These are phyloP conservation scores for Metschnikowia noctiluminum DNA, from an alignment of 805 yeast genomes.

Conservation along the genomic window DNA sequence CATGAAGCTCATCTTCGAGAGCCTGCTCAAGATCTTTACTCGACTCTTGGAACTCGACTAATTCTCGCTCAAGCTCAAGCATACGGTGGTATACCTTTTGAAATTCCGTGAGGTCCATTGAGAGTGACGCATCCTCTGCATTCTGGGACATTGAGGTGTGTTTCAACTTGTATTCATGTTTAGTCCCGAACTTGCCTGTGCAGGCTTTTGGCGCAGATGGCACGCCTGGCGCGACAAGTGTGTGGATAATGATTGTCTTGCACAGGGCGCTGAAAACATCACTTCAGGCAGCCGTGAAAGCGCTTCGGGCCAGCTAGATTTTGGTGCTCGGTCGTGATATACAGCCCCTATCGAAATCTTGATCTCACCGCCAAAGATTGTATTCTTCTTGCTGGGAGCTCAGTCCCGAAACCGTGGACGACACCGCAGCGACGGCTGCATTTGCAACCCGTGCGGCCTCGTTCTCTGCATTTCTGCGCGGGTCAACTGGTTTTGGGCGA, in stretches of 20 bases:
- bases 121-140: not conserved
- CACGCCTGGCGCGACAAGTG: not conserved
- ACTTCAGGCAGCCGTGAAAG: not conserved
- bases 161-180: conserved; percentile 7
- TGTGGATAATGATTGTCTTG: not conserved
- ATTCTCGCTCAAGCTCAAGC: conserved; percentile 35
- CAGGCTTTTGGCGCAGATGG: conserved; percentile 4
- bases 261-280: not conserved
- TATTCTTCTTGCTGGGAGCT: conserved; percentile 35
- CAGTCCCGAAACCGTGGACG: conserved; percentile 26
- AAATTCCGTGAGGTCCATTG: conserved; percentile 5
- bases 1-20: conserved; percentile 40
- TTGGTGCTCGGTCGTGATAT: not conserved
- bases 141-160: conserved; percentile 1
- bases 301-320: too few relatives aligned
- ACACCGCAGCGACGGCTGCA: conserved; percentile 38
- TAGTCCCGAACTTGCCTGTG: conserved; percentile 3
- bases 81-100: conserved; percentile 21
- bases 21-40: conserved; percentile 44
- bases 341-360: not conserved
- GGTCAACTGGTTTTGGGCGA: conserved; percentile 10
- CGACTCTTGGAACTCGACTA: conserved; percentile 41
- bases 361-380: conserved; percentile 30
- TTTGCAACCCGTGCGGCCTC: conserved; percentile 35
- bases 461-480: conserved; percentile 12